A percentile compares a stretch with the other conserved stretches of the same genome.
Conservation (phyloP, 176 grass and related monocot species). For the Oryza officinalis region DNA sequence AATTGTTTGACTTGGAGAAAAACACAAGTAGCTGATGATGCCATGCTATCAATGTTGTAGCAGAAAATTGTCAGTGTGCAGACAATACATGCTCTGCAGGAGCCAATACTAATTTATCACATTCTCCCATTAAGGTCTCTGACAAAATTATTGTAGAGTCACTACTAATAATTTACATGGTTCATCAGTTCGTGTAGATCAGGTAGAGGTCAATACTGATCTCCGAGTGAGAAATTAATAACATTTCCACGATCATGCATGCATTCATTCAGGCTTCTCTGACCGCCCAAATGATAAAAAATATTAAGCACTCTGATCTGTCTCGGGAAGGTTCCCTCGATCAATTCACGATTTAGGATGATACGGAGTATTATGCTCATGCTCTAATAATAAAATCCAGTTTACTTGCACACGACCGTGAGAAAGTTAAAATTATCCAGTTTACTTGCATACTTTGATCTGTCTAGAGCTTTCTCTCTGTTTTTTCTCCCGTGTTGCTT, state of each 20-base stretch:
- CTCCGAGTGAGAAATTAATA: neutral
- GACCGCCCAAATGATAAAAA: conserved; percentile 7
- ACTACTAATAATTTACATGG: neutral
- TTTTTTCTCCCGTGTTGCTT: neutral
- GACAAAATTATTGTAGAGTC: neutral
- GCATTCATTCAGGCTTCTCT: conserved; percentile 2
- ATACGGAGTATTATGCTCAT: neutral
- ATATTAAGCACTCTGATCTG: neutral
- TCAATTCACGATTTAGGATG: neutral
- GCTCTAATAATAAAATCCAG: neutral
- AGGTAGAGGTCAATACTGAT: conserved; percentile 23
- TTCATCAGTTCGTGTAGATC: conserved; percentile 26
- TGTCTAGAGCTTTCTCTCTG: neutral
- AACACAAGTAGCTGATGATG: conserved; percentile 15
- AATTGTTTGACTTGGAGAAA: conserved; percentile 47
- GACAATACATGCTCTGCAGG: conserved; percentile 20
- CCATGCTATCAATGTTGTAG: conserved; percentile 38
- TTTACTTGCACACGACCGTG: neutral
- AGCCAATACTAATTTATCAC: conserved; percentile 8
- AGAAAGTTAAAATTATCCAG: neutral
- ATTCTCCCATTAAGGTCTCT: conserved; percentile 24
- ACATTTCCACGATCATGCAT: conserved; percentile 14
- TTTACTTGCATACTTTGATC: neutral
- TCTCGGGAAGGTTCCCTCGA: conserved; percentile 14
- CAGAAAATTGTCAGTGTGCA: conserved; percentile 20